Evolutionary conservation across 2,329 filamentous ascomycete species (phyloP), one percentile per base, ranked within the genome.

Genomic region (Nannizziopsis barbatae): DNA sequence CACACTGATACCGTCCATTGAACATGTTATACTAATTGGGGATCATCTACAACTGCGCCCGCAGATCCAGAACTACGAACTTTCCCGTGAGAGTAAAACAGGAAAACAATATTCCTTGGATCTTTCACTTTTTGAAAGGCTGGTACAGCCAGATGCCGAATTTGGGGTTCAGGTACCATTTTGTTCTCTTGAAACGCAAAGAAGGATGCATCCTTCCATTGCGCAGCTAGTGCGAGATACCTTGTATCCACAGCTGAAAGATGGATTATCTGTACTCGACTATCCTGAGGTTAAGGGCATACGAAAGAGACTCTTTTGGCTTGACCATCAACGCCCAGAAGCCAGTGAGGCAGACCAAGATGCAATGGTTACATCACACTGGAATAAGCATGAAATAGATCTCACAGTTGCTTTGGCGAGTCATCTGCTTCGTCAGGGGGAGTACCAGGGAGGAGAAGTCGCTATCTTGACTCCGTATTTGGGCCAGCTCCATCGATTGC

Each of bases 41-140:
- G 84, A 87, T 47, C 83, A 87, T 58, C 75, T 82, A 48, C 84
- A 87, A 53, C 71, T 87, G 0, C 75, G 82, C 0, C 84, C 83
- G 0, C 84, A 86, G 55, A 70, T 77, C 47, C 76, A 74, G 32
- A 80, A 75, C 45, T 84, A 79, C 54, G 62, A 60, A 0, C 61
- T 87, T 0, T 77, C 71, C 0, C 72, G 81, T 0, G 82, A 86
- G 53, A 75, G 76, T 15, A n/a, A n/a, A 27, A 80, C 79, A 0
- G 70, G 76, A 5, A 27, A 39, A 12, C 17, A 20, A 1, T 51
- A 43, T 43, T 17, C 20, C 11, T 86, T 75, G 54, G 73, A 86
- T 50, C 60, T 73, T 1, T 86, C 82, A 0, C 59, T 86, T 0
- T 86, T 87, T 52, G 83, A 87, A 37, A 22, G 51, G 14, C 46